Conservation (phyloP, 495 filamentous ascomycete species). For the Aspergillus cavernicola region DNA sequence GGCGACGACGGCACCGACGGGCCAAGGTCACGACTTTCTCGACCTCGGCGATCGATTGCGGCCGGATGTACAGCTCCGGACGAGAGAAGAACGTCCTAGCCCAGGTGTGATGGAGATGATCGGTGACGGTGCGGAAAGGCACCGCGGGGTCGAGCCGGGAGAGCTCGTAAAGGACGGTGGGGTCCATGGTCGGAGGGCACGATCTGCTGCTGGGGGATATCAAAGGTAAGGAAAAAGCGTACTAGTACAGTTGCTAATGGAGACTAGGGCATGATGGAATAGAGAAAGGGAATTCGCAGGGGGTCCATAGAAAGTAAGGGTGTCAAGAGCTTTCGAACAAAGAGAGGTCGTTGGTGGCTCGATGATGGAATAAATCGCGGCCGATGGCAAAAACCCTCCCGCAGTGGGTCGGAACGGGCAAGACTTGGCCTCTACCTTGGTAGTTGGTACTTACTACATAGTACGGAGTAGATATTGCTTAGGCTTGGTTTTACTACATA, state of each 20-base stretch:
- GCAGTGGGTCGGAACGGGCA: not conserved
- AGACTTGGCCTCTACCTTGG: not conserved
- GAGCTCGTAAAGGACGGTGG: conserved; percentile 48
- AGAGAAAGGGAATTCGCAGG: not conserved
- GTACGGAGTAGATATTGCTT: too few species aligned
- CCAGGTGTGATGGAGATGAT: conserved; percentile 90
- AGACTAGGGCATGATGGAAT: not conserved
- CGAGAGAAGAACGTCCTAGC: conserved; percentile 83
- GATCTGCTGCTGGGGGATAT: not conserved
- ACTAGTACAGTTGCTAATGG: not conserved
- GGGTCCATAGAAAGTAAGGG: not conserved
- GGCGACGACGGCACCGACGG: conserved; percentile 70
- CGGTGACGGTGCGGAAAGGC: conserved; percentile 69
- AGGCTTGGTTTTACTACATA: too few species aligned
- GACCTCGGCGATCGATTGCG: conserved; percentile 72
- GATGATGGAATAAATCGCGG: not conserved
- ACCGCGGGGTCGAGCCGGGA: conserved; percentile 53
- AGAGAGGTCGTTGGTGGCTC: not conserved
- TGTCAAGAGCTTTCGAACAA: not conserved
- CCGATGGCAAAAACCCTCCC: not conserved
- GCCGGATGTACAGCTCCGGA: conserved; percentile 87
- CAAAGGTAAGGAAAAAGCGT: not conserved
- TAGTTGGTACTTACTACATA: too few species aligned
- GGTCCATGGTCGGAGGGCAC: conserved; percentile 42
- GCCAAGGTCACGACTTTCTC: conserved; percentile 79